Percentiles rank a stretch among this genome's conserved stretches.
Conservation (phyloP, 1,139 yeast genomes). For the Sugiyamaella xylanicola region DNA sequence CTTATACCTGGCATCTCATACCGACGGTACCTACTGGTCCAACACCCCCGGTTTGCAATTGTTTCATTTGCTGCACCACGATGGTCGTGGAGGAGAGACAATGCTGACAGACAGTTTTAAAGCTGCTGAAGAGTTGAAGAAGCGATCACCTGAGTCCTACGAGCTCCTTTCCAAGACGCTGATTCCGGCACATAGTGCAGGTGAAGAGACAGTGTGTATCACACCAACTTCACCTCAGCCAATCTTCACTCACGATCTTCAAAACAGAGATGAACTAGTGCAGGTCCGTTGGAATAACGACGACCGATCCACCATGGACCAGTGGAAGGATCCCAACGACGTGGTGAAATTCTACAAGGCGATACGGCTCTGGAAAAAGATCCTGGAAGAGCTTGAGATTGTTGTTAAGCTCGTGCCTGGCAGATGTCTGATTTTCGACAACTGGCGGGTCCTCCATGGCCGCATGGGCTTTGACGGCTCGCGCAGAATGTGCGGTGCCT, state of each 20-base stretch:
- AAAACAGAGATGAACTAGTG: constrained; percentile 51
- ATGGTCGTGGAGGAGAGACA: constrained; percentile 74
- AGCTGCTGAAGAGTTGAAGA: constrained; percentile 57
- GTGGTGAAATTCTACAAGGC: constrained; percentile 63
- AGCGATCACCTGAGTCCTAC: constrained; percentile 56
- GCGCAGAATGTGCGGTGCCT: constrained; percentile 78
- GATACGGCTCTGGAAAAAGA: constrained; percentile 57
- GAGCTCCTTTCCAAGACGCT: constrained; percentile 55
- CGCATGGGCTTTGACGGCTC: constrained; percentile 70
- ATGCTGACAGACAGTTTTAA: constrained; percentile 70
- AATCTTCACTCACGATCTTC: constrained; percentile 57
- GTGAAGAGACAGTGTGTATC: constrained; percentile 68
- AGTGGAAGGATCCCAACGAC: constrained; percentile 56
- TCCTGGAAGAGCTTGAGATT: constrained; percentile 59
- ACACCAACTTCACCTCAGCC: constrained; percentile 63
- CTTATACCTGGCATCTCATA: constrained; percentile 65
- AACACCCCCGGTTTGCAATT: constrained; percentile 76
- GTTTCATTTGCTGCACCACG: constrained; percentile 66
- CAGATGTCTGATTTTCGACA: constrained; percentile 68
- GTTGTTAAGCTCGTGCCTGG: constrained; percentile 66
- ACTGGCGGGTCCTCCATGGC: constrained; percentile 77
- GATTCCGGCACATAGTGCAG: constrained; percentile 77
- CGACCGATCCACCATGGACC: constrained; percentile 68
- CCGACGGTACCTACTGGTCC: constrained; percentile 80
- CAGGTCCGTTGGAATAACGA: constrained; percentile 80